Percentiles rank a stretch among this genome's conserved stretches.
These are phyloP conservation scores for Stachybotrys chartarum DNA, from an alignment of 2,329 filamentous ascomycete genomes.

Conservation along the genomic window DNA sequence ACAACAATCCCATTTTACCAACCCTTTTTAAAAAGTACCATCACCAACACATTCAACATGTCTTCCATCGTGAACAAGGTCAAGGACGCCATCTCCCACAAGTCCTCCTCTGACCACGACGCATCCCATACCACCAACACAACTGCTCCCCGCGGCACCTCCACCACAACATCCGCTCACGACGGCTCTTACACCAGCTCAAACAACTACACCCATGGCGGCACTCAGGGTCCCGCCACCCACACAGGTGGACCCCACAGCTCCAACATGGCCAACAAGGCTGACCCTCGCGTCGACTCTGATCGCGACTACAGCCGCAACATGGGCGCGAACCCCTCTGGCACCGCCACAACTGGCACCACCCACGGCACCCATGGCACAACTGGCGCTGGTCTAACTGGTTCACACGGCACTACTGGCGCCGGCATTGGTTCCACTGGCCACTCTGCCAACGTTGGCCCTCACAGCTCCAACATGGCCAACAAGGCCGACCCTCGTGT, in stretches of 20 bases:
- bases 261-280: slow-evolving; percentile 40
- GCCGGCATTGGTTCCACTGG: slow-evolving; percentile 7
- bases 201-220: slow-evolving; percentile 28
- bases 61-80: slow-evolving; percentile 52
- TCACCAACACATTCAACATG: slow-evolving; percentile 32
- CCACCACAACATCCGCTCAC: slow-evolving; percentile 15
- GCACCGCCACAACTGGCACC: slow-evolving; percentile 4
- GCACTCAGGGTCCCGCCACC: slow-evolving; percentile 14
- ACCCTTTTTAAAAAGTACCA: neutral
- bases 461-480: slow-evolving; percentile 33
- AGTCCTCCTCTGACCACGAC: slow-evolving; percentile 14
- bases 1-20: neutral
- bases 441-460: slow-evolving; percentile 24
- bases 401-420: slow-evolving; percentile 1
- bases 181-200: slow-evolving; percentile 29
- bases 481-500: slow-evolving; percentile 48
- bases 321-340: slow-evolving; percentile 18
- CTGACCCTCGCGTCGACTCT: slow-evolving; percentile 47
- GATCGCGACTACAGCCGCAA: slow-evolving; percentile 36
- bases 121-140: slow-evolving; percentile 29
- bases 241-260: slow-evolving; percentile 37
- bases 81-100: slow-evolving; percentile 45
- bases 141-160: slow-evolving; percentile 43
- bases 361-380: slow-evolving; percentile 6
- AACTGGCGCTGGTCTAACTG: slow-evolving; percentile 1